These are phyloP conservation scores for Penicillium arizonense DNA, from an alignment of 495 filamentous ascomycete genomes.

Conservation along the genomic window DNA sequence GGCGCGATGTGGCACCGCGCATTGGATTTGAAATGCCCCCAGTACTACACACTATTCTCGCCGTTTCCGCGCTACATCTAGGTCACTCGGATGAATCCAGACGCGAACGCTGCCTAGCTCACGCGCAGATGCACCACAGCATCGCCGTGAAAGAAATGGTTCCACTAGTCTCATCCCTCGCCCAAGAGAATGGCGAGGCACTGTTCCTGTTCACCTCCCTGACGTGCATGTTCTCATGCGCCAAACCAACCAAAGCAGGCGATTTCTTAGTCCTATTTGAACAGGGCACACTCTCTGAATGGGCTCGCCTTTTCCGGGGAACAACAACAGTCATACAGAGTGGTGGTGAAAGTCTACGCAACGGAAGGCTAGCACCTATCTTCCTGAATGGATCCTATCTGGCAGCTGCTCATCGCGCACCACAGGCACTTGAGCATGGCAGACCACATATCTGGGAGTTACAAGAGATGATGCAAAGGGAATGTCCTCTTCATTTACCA, in stretches of 20 bases:
- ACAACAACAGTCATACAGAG: slow-evolving; percentile 33
- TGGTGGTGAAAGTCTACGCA: slow-evolving; percentile 5
- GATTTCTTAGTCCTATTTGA: slow-evolving; percentile 36
- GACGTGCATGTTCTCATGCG: slow-evolving; percentile 23
- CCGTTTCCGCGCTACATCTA: slow-evolving; percentile 37
- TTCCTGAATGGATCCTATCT: slow-evolving; percentile 5
- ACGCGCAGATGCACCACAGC: slow-evolving; percentile 36
- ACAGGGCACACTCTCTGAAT: slow-evolving; percentile 38
- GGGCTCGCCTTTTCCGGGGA: slow-evolving; percentile 38
- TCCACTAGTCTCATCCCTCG: slow-evolving; percentile 20
- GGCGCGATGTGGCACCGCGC: slow-evolving; percentile 27
- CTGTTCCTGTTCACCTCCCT: slow-evolving; percentile 38
- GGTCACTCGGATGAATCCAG: slow-evolving; percentile 21
- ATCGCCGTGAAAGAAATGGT: slow-evolving; percentile 27
- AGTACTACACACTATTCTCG: slow-evolving; percentile 34
- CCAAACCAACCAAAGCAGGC: slow-evolving; percentile 9
- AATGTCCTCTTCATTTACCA: not conserved
- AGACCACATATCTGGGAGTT: slow-evolving; percentile 14
- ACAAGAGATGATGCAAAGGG: slow-evolving; percentile 4
- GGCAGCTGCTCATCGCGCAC: not conserved
- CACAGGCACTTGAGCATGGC: slow-evolving; percentile 10
- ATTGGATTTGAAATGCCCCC: slow-evolving; percentile 31
- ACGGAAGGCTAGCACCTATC: slow-evolving; percentile 8
- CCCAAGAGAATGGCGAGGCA: slow-evolving; percentile 27
- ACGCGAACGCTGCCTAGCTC: slow-evolving; percentile 13